Percentiles rank a stretch among this genome's conserved stretches.
phyloP scores from a whole-genome alignment of 805 yeast genomes.

The Isabelozyma pseudorhagii region DNA sequence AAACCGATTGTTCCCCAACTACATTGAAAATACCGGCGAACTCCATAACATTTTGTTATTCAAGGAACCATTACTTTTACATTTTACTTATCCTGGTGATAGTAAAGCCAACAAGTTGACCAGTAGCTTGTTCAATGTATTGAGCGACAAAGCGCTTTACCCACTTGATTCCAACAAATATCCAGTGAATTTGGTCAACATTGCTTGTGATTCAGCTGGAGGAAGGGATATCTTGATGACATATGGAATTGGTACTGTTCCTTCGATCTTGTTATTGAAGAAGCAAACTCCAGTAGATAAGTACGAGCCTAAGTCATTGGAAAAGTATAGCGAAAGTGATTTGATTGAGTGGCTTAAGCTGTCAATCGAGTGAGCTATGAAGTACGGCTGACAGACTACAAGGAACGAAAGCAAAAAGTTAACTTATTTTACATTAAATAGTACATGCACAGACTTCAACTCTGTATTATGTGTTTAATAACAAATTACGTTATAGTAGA shows the following conservation, averaged over 20 bases:
- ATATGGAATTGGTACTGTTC: conserved; percentile 55
- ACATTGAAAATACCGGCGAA: conserved; percentile 55
- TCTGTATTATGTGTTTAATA: too few species aligned
- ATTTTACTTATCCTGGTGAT: conserved; percentile 71
- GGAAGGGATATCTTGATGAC: conserved; percentile 56
- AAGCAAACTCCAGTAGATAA: conserved; percentile 55
- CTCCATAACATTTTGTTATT: conserved; percentile 51
- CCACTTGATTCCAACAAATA: conserved; percentile 39
- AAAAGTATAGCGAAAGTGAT: conserved; percentile 23
- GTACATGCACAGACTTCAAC: too few species aligned
- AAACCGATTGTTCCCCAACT: conserved; percentile 36
- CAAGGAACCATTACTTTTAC: conserved; percentile 62
- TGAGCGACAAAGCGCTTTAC: conserved; percentile 19
- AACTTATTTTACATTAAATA: too few species aligned
- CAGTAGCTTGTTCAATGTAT: conserved; percentile 45
- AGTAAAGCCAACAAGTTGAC: conserved; percentile 60
- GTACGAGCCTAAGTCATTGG: conserved; percentile 15
- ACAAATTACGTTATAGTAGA: too few species aligned
- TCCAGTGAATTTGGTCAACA: conserved; percentile 61
- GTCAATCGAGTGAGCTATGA: background rate
- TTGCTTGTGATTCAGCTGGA: conserved; percentile 66
- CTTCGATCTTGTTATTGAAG: conserved; percentile 63
- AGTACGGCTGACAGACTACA: too few species aligned
- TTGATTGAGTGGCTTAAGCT: conserved; percentile 28
- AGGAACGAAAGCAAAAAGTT: too few species aligned